Evolutionary conservation across 164 flowering plant species (phyloP), one percentile per base, ranked within the genome.

Genomic region (Sextonia rubra): DNA sequence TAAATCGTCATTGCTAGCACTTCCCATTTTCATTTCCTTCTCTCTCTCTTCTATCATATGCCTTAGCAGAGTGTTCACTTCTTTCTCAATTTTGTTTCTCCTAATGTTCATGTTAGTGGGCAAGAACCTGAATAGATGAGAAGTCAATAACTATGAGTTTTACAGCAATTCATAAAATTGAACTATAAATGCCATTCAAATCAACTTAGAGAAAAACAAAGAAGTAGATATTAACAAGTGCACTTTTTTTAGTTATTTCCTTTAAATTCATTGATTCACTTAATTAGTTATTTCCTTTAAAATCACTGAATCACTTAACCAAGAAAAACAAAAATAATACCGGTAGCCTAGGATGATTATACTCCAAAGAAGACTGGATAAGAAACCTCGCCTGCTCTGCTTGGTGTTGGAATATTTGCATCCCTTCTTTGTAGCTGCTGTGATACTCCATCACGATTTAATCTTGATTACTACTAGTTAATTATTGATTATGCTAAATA

Each of bases 51-150:
- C 64, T n/a, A 85, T 82, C 27, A 88, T 81, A 1, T 23, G 66
- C 48, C 29, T 76, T 1, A 86, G 58, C 14, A 69, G 56, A 20
- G 27, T 32, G 48, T 61, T 26, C 20, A 82, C 71, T 69, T 85
- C 77, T 49, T 55, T 76, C 61, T 78, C 60, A 29, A 81, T 68
- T 67, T 56, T 64, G 48, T 80, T 86, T 75, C 83, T 74, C 73
- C 77, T 86, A 48, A 27, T 78, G 77, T 88, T 88, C 22, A 1
- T 68, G 69, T 79, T 77, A 0, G 91, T 86, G 58, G 91, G 78
- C 63, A 78, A 18, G 62, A 75, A 75, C 62, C 81, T 78, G 71
- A 25, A 23, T n/a, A 71, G 5, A 73, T 20, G 60, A 74, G 3
- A 4, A 52, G 58, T 52, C 58, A 52, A 4, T 5, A 2, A 5